Evolutionary conservation across 352 stramenopile species (phyloP).

Genomic region (Phytophthora lateralis): DNA sequence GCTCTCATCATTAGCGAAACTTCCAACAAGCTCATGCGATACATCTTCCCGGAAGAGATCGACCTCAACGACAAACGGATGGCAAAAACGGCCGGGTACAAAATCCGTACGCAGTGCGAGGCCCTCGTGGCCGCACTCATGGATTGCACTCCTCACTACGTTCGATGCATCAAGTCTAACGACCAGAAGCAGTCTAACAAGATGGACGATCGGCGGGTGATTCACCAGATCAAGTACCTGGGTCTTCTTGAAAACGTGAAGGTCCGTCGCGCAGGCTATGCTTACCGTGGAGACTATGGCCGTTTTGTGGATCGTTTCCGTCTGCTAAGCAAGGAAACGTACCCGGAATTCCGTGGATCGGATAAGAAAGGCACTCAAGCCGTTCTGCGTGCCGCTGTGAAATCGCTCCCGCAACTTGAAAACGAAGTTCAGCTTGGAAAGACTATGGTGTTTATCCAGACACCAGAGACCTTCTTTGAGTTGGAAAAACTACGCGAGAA

Average conservation of each 20-base stretch:
- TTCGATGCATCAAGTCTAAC: slow-evolving; percentile 93
- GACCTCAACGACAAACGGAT: slow-evolving; percentile 86
- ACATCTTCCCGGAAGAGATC: slow-evolving; percentile 86
- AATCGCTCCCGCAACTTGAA: slow-evolving; percentile 71
- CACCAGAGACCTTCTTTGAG: slow-evolving; percentile 89
- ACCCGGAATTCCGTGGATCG: slow-evolving; percentile 75
- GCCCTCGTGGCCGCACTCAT: slow-evolving; percentile 88
- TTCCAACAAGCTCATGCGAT: slow-evolving; percentile 86
- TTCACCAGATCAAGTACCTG: slow-evolving; percentile 91
- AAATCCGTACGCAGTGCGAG: slow-evolving; percentile 88
- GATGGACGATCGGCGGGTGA: slow-evolving; percentile 84
- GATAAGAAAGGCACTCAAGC: slow-evolving; percentile 88
- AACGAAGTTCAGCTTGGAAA: slow-evolving; percentile 88
- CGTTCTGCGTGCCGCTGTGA: slow-evolving; percentile 81
- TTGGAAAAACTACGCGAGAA: slow-evolving; percentile 89
- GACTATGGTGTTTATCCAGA: slow-evolving; percentile 92
- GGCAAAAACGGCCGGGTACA: slow-evolving; percentile 77
- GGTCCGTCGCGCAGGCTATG: slow-evolving; percentile 82
- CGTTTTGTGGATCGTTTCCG: slow-evolving; percentile 88
- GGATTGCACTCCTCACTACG: slow-evolving; percentile 91
- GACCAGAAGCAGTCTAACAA: slow-evolving; percentile 88
- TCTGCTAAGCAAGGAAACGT: slow-evolving; percentile 83
- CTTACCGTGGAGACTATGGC: slow-evolving; percentile 86
- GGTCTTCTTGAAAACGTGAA: slow-evolving; percentile 91
- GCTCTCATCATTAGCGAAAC: slow-evolving; percentile 80